Evolutionary conservation across 257 asterid species (phyloP).

Genomic region (Forsythia suspensa): DNA sequence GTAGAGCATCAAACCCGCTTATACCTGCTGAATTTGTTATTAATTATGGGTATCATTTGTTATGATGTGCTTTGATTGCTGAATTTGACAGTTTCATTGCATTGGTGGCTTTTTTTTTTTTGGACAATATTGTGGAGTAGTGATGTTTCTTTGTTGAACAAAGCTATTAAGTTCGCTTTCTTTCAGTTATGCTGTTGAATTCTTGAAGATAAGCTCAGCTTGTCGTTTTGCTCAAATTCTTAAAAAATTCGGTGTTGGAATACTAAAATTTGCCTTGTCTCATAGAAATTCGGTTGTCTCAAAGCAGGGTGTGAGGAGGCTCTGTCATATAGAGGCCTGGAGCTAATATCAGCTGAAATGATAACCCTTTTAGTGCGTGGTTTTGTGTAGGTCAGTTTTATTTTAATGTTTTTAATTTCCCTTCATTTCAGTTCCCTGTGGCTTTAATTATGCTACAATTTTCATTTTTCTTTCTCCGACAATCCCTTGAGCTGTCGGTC

Average conservation of each 20-base stretch:
- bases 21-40: constrained; percentile 5
- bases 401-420: constrained; percentile 46
- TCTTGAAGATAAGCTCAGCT: constrained; percentile 48
- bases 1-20: constrained; percentile 11
- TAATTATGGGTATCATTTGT: constrained; percentile 19
- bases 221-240: constrained; percentile 49
- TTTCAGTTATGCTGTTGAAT: constrained; percentile 28
- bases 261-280: constrained; percentile 50
- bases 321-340: constrained; percentile 86
- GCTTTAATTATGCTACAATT: constrained; percentile 45
- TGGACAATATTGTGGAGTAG: constrained; percentile 28
- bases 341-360: constrained; percentile 83
- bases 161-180: constrained; percentile 37
- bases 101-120: constrained; percentile 24
- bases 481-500: constrained; percentile 40
- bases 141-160: constrained; percentile 40
- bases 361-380: constrained; percentile 78
- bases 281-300: constrained; percentile 79
- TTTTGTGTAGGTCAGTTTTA: constrained; percentile 90
- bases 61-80: constrained; percentile 31
- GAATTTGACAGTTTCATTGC: constrained; percentile 38
- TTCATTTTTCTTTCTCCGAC: constrained; percentile 36
- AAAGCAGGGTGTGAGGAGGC: constrained; percentile 93
- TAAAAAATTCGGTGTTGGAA: constrained; percentile 33
- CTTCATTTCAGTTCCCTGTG: constrained; percentile 40